Conservation (phyloP, 2,329 filamentous ascomycete genomes). For the Leptographium flavum region DNA sequence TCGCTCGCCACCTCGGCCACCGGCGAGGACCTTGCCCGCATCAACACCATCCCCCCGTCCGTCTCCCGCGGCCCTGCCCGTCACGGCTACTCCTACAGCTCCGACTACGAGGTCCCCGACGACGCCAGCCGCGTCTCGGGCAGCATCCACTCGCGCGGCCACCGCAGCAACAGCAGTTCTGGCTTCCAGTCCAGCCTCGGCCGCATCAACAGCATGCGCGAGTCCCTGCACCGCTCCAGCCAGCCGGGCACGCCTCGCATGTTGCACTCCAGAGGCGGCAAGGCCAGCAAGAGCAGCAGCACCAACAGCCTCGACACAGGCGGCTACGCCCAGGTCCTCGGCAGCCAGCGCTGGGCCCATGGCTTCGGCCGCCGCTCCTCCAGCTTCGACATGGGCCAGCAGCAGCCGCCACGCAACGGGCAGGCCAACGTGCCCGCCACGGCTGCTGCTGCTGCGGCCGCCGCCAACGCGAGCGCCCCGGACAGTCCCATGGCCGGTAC, state of each 20-base stretch:
- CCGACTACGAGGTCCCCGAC: conserved; percentile 42
- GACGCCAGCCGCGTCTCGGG: conserved; percentile 39
- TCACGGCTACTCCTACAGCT: conserved; percentile 45
- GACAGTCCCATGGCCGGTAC: too few species aligned
- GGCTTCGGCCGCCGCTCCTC: conserved; percentile 44
- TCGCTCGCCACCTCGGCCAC: conserved; percentile 13
- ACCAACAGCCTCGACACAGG: conserved; percentile 51
- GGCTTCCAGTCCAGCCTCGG: conserved; percentile 48
- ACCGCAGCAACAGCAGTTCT: conserved; percentile 70
- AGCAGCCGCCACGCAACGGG: background rate
- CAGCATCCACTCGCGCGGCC: conserved; percentile 38
- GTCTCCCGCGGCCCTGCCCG: conserved; percentile 13
- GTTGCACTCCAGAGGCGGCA: conserved; percentile 41
- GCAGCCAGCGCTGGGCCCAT: conserved; percentile 44
- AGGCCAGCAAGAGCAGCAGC: conserved; percentile 58
- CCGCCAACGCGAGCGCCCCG: background rate
- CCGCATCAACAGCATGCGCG: conserved; percentile 49
- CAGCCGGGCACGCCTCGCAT: conserved; percentile 26
- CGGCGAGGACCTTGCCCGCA: conserved; percentile 11
- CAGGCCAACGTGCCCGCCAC: too few species aligned
- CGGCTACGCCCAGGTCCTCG: conserved; percentile 42
- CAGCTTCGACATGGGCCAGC: conserved; percentile 57
- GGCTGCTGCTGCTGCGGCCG: background rate
- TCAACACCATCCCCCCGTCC: conserved; percentile 2
- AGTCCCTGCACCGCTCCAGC: conserved; percentile 23